Conservation (phyloP, 2,329 filamentous ascomycete species). For the Plenodomus lindquistii region DNA sequence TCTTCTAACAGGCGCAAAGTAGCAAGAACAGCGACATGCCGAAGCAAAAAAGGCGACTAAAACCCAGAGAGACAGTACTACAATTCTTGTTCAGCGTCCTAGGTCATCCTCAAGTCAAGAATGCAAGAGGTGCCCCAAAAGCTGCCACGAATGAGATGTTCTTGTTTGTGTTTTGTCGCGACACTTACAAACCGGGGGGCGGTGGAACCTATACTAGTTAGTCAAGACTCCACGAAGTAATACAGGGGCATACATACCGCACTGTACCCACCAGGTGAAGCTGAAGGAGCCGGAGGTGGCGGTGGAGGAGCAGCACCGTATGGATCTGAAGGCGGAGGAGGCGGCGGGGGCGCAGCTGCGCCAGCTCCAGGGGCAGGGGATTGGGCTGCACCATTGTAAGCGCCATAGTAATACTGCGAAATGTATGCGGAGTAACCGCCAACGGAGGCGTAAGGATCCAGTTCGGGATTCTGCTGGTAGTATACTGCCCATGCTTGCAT, state of each 20-base stretch:
- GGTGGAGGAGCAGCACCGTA: conserved; percentile 39
- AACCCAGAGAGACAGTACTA: no score
- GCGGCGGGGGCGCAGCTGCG: conserved; percentile 35
- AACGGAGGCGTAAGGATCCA: conserved; percentile 87
- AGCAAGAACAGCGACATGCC: no score
- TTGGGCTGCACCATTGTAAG: conserved; percentile 30
- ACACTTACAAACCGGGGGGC: conserved; percentile 20
- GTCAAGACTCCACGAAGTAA: background rate
- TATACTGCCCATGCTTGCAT: conserved; percentile 79
- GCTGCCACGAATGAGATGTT: background rate
- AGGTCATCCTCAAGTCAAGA: background rate
- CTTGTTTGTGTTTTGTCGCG: background rate
- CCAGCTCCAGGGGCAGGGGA: conserved; percentile 34
- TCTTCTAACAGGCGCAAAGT: no score
- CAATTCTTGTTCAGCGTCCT: no score
- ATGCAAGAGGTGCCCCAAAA: conserved; percentile 5
- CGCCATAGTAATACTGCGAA: conserved; percentile 38
- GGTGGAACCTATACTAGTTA: conserved; percentile 8
- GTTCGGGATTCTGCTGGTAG: conserved; percentile 68
- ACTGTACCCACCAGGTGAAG: conserved; percentile 39
- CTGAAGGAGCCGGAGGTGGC: conserved; percentile 38
- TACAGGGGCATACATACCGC: conserved; percentile 25
- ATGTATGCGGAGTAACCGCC: conserved; percentile 65
- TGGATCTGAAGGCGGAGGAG: conserved; percentile 29
- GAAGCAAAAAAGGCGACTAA: no score